A percentile compares a stretch with the other conserved stretches of the same genome.
These are phyloP conservation scores for Corrigiola litoralis DNA, from an alignment of 179 eudicot genomes.

Conservation along the genomic window DNA sequence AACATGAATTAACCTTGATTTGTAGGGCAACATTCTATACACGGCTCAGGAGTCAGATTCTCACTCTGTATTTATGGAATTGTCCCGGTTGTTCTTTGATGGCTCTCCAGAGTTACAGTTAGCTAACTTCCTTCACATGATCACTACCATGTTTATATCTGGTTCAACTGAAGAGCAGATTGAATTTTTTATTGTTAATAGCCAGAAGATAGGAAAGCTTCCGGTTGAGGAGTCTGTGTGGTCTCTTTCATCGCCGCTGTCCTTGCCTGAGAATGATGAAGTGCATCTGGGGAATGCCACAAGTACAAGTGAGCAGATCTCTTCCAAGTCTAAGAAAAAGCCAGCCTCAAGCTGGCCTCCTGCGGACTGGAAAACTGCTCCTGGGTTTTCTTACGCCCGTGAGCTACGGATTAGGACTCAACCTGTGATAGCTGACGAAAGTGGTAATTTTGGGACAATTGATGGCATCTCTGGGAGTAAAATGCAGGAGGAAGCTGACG, in stretches of 20 bases:
- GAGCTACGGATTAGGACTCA: constrained; percentile 18
- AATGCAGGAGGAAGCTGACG: constrained; percentile 9
- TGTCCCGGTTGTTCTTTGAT: constrained; percentile 62
- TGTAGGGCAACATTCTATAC: constrained; percentile 60
- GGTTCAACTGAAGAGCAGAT: constrained; percentile 76
- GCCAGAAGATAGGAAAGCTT: constrained; percentile 78
- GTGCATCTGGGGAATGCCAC: constrained; percentile 17
- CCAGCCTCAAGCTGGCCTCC: constrained; percentile 81
- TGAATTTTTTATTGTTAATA: constrained; percentile 63
- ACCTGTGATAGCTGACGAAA: constrained; percentile 16
- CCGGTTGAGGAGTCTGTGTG: constrained; percentile 65
- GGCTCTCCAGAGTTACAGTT: constrained; percentile 63
- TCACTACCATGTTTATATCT: constrained; percentile 77
- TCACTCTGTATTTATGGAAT: constrained; percentile 73
- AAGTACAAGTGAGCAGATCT: constrained; percentile 21
- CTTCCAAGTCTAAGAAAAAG: constrained; percentile 30
- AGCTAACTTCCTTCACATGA: constrained; percentile 92
- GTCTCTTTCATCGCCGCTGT: constrained; percentile 46
- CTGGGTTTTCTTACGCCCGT: constrained; percentile 44
- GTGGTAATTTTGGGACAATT: neutral
- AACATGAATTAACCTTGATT: neutral
- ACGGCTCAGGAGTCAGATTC: constrained; percentile 59
- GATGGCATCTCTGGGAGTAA: constrained; percentile 7
- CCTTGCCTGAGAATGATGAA: constrained; percentile 29
- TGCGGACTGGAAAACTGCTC: constrained; percentile 81